Evolutionary conservation across 2,329 filamentous ascomycete species (phyloP), one percentile per base, ranked within the genome.

Genomic region (Cytospora leucostoma): DNA sequence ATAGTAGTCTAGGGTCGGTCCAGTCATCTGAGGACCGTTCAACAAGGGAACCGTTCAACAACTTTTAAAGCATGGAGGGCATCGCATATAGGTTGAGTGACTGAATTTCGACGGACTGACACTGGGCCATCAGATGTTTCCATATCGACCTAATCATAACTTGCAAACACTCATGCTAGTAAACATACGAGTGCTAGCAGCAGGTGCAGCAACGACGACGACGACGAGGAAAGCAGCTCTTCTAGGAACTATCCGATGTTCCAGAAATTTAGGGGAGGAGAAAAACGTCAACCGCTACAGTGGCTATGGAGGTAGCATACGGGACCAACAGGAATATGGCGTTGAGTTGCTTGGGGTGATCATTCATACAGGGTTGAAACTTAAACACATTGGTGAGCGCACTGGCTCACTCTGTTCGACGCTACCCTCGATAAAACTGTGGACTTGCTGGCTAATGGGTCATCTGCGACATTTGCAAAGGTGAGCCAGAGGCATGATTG

Each of bases 321-420:
- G 59, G 62, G 2, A 64, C 54, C 32, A 61, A 61, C 33, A 61
- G 52, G 34, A 64, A 62, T 15, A 59, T 47, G 17, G 27, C 58
- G 7, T 4, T 27, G 27, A 4, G 34, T 51, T 38, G 62, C 62
- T 62, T 59, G 49, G 19, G 21, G 52, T 44, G 1, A 58, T 62
- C 38, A 34, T 58, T 10, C 15, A 35, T 5, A 27, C 34, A 19
- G 50, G 62, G 13, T 17, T 62, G 47, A 62, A 17, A 40, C 58
- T 10, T 59, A 54, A 32, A 37, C 13, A 34, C 55, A 58, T n/a
- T 34, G 62, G 4, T 58, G 62, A 12, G 32, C 44, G 37, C 51
- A 54, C 2, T 64, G 54, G 50, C 50, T 54, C 19, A 7, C 55
- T 11, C 11, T 3, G 49, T 13, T 51, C 13, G 7, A 49, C 38